A percentile compares a stretch with the other conserved stretches of the same genome.
Evolutionary conservation across 441 rosid genomes (phyloP).

Genomic region (Pelargonium citronellum): DNA sequence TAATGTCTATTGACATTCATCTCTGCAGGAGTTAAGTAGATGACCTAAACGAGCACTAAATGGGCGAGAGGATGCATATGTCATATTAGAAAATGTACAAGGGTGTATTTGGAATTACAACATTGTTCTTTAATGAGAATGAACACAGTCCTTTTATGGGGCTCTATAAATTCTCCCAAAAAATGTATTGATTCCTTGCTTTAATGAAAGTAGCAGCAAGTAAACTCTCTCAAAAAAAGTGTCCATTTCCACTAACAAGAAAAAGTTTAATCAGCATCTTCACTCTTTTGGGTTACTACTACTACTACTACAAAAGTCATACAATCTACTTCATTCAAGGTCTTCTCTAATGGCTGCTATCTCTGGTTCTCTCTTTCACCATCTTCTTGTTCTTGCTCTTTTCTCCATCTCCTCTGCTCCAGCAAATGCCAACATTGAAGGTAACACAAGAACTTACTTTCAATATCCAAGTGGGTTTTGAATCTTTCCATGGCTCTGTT

Average conservation of each 20-base stretch:
- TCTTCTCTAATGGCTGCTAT: conserved; percentile 1
- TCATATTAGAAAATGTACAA: not conserved
- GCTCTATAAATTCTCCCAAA: conserved; percentile 42
- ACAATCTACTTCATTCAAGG: conserved; percentile 3
- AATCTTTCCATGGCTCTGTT: not conserved
- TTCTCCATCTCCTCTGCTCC: conserved; percentile 18
- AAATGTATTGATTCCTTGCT: conserved; percentile 16
- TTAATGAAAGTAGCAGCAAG: conserved; percentile 6
- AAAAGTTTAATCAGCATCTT: conserved; percentile 13
- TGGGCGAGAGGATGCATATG: too few species aligned
- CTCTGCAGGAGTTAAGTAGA: too few species aligned
- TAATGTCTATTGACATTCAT: too few species aligned
- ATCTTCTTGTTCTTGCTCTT: not conserved
- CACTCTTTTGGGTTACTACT: not conserved
- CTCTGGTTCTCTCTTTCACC: not conserved
- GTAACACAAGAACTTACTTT: conserved; percentile 17
- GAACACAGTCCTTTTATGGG: conserved; percentile 24
- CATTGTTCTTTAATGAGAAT: conserved; percentile 11
- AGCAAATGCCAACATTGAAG: conserved; percentile 45
- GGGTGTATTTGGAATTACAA: conserved; percentile 13
- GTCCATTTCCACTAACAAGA: too few species aligned
- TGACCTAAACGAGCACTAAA: too few species aligned
- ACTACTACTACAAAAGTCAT: too few species aligned
- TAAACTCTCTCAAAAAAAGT: too few species aligned
- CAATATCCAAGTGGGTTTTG: not conserved